Evolutionary conservation across 805 yeast species (phyloP).

Genomic region (Wickerhamomyces rabaulensis): DNA sequence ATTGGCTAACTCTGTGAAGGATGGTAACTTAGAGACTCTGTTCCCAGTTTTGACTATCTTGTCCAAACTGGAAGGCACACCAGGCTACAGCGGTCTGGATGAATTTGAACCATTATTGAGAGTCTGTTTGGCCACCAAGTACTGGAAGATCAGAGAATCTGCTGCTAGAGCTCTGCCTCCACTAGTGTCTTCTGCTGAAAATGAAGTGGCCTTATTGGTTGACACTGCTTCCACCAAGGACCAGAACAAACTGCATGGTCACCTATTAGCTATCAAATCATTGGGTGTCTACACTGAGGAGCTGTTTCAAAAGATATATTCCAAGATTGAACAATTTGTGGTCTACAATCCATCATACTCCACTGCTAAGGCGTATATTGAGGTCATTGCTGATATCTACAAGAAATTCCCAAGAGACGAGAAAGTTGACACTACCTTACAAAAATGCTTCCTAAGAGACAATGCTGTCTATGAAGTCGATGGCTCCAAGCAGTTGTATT

Average conservation of each 20-base stretch:
- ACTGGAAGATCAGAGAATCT: slow-evolving; percentile 87
- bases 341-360: slow-evolving; percentile 25
- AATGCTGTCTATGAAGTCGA: slow-evolving; percentile 26
- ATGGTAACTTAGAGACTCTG: slow-evolving; percentile 47
- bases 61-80: slow-evolving; percentile 59
- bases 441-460: slow-evolving; percentile 12
- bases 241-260: slow-evolving; percentile 57
- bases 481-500: slow-evolving; percentile 47
- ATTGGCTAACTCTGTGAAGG: slow-evolving; percentile 29
- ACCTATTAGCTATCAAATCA: slow-evolving; percentile 42
- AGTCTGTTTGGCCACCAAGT: slow-evolving; percentile 42
- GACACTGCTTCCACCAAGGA: slow-evolving; percentile 13
- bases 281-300: slow-evolving; percentile 16
- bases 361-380: slow-evolving; percentile 30
- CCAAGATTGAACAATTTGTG: slow-evolving; percentile 11
- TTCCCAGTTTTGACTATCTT: slow-evolving; percentile 75
- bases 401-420: neutral
- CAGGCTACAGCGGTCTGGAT: slow-evolving; percentile 45
- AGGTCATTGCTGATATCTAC: slow-evolving; percentile 8
- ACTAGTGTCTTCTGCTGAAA: slow-evolving; percentile 31
- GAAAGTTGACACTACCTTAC: neutral
- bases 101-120: slow-evolving; percentile 47
- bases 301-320: slow-evolving; percentile 4
- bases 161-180: slow-evolving; percentile 68
- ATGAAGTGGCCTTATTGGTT: slow-evolving; percentile 26